Base-by-base conservation (phyloP, 1,284 basidiomycete species). In the Sporisorium reilianum region DNA sequence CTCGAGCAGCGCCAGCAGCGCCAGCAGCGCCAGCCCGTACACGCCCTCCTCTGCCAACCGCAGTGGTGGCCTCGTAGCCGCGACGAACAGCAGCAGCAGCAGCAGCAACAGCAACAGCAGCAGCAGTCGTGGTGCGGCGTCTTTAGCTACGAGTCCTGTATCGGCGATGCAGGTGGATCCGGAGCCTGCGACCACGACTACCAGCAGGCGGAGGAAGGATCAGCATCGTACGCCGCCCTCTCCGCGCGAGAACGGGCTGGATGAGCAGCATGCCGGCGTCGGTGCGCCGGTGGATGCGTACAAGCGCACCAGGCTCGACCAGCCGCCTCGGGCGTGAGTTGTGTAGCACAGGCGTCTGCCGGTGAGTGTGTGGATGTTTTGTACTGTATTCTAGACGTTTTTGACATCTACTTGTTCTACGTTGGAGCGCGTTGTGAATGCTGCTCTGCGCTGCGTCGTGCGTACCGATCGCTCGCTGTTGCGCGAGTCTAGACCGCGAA, bases 161-260 rank as follows among this genome's bases (percentile, higher is more conserved):
- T 51, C 53, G 22, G 49, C 60, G n/a, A 69, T 69, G 66, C 66
- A 69, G 32, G 56, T 64, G 34, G 66, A 64, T 41, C 3, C 44
- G 14, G 48, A 49, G 9, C 34, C 54, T 3, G 16, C 36, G 25
- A 0, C 51, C 2, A n/a, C 26, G 11, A 32, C 38, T n/a, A 22
- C 48, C 6, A 55, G 48, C 12, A 32, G 66, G 23, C 32, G 56
- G 18, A 50, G 66, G 28, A 69, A 63, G 22, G 66, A 64, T 42
- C 56, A 64, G 34, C 60, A 63, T 30, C 65, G 65, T 3, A 63
- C 59, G 5, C 60, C 65, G n/a, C 65, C 58, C 8, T 67, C 58
- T 12, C 59, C 59, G 12, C 20, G 25, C 32, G 38, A 41, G 38
- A 40, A 49, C 12, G 45, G 55, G 28, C 5, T 30, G 28, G 28